Evolutionary conservation across 352 stramenopile genomes (phyloP), one percentile per base, ranked within the genome.

Genomic region (Globisporangium nagaii): DNA sequence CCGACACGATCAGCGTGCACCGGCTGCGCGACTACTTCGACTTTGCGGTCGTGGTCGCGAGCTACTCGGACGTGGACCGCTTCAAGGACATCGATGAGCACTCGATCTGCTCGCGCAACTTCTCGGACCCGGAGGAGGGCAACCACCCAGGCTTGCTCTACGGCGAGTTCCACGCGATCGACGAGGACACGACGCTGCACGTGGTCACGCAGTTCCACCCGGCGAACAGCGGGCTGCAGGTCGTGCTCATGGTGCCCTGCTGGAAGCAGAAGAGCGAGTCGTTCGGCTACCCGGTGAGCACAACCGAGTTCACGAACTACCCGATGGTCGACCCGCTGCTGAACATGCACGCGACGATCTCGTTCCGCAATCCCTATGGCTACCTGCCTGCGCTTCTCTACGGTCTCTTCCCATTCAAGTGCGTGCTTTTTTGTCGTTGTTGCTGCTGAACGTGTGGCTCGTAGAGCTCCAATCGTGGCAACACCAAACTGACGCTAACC

Each of bases 351-450:
- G 82, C 70, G 8, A 59, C 58, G 10, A 73, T 93, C 37, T 63
- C 73, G 11, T 96, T 96, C 52, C 57, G 61, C 11, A 96, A 96
- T 53, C 72, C 82, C 20, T 93, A 93, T 49, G 86, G 86, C 11
- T 96, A 88, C 56, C 46, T 96, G 2, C 86, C 86, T 2, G 83
- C 75, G 19, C 58, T 93, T 32, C 68, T 94, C 28, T 93, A 80
- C 32, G 86, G 84, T 17, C 69, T 94, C 28, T 85, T 88, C 50
- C 84, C 80, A 10, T 94, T 96, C 73, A 93, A 83, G 85, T 95
- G 68, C 43, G 68, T 73, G 24, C 12, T 15, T 36, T 20, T 31
- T 13, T 22, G n/a, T 36, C 3, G 49, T n/a, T 24, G 24, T 48
- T 42, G 25, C n/a, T 56, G 20, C 32, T 49, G 20, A 46, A 15